These are phyloP conservation scores for Aspergillus intermedius DNA, from an alignment of 2,329 filamentous ascomycete species.

Conservation along the genomic window DNA sequence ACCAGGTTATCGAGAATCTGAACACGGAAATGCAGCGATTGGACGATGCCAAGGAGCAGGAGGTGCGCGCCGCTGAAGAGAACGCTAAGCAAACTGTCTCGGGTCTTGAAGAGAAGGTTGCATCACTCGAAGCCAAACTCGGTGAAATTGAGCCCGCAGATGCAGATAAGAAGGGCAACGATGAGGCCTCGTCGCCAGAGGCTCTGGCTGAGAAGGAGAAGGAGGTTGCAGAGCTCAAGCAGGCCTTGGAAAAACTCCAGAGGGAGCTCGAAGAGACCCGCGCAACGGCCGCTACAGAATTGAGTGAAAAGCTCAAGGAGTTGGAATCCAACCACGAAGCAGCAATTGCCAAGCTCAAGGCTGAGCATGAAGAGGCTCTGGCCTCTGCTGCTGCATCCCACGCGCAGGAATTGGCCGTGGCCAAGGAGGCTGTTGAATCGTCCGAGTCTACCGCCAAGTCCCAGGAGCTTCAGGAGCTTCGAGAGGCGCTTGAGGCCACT, in stretches of 20 bases:
- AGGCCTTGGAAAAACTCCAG: constrained; percentile 27
- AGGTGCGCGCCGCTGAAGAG: constrained; percentile 29
- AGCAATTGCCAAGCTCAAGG: constrained; percentile 17
- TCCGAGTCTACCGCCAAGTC: constrained; percentile 22
- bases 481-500: constrained; percentile 26
- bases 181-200: constrained; percentile 10
- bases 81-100: constrained; percentile 21
- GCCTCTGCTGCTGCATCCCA: constrained; percentile 23
- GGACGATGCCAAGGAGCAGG: constrained; percentile 30
- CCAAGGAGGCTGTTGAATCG: constrained; percentile 26
- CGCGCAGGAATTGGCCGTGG: constrained; percentile 27
- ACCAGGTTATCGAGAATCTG: constrained; percentile 33
- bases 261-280: constrained; percentile 26
- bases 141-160: constrained; percentile 24
- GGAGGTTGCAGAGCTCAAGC: constrained; percentile 28
- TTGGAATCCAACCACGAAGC: constrained; percentile 23
- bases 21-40: constrained; percentile 33
- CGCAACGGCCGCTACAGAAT: constrained; percentile 14
- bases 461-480: constrained; percentile 29
- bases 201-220: constrained; percentile 32
- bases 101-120: constrained; percentile 29
- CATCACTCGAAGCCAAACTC: constrained; percentile 30
- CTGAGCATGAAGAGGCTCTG: constrained; percentile 5
- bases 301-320: constrained; percentile 21
- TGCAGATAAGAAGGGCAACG: constrained; percentile 17